A percentile compares a stretch with the other conserved stretches of the same genome.
Evolutionary conservation across 2,329 filamentous ascomycete species (phyloP).

Genomic region (Aureobasidium sp.): DNA sequence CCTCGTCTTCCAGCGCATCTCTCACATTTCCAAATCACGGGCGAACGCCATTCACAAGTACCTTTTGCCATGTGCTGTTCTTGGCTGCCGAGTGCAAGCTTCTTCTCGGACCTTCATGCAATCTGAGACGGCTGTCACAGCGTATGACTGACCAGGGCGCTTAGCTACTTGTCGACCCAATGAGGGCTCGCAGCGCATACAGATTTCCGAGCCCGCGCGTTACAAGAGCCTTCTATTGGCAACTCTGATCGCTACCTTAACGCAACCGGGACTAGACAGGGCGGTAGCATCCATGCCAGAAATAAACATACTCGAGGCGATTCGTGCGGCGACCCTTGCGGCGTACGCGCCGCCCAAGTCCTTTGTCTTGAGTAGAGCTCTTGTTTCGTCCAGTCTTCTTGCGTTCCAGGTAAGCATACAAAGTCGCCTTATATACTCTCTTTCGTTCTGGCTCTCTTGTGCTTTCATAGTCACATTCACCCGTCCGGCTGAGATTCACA

Average conservation of each 20-base stretch:
- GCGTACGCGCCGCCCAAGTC: conserved; percentile 9
- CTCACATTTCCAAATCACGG: background rate
- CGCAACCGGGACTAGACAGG: conserved; percentile 12
- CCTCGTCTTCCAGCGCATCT: background rate
- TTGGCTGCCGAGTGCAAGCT: conserved; percentile 9
- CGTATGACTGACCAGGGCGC: conserved; percentile 12
- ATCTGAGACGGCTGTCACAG: conserved; percentile 16
- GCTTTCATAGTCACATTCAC: conserved; percentile 13
- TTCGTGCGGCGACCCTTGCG: conserved; percentile 3
- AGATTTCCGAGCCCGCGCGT: conserved; percentile 9
- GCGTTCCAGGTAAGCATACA: conserved; percentile 12
- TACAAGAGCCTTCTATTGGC: conserved; percentile 13
- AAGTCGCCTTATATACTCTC: conserved; percentile 10
- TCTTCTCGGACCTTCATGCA: conserved; percentile 1
- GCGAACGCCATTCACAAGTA: conserved; percentile 6
- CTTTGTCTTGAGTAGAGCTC: background rate
- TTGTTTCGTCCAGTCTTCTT: background rate
- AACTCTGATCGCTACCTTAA: background rate
- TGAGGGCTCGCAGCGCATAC: conserved; percentile 14
- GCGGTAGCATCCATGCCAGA: conserved; percentile 12
- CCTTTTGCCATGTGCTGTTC: background rate
- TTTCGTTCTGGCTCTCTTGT: conserved; percentile 9
- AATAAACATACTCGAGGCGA: conserved; percentile 10
- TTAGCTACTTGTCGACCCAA: conserved; percentile 12
- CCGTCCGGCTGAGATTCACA: background rate